Base-by-base conservation (phyloP, 2,329 filamentous ascomycete genomes). In the Rhinocladiella mackenziei region DNA sequence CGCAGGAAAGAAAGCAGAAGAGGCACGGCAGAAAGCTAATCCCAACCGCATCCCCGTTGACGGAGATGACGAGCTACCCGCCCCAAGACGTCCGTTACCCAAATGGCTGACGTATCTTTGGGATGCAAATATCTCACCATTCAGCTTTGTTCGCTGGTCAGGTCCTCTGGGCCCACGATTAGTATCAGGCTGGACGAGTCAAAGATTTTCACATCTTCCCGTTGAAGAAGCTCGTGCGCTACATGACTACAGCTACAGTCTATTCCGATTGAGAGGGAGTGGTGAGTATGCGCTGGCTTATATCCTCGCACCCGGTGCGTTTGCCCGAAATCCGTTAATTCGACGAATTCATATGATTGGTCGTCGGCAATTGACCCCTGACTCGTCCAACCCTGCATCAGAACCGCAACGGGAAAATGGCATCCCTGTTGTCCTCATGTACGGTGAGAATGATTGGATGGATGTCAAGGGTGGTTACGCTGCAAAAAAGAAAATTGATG, bases 361-460 rank as follows among this genome's bases (percentile, higher is more conserved):
- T 1, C 76, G 91, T n/a, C 86, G 94, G 62, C 58, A 66, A 36
- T 60, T 72, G 63, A 63, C 45, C 33, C 30, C 51, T 9, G 28
- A 48, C 15, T 50, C 48, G 28, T 41, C 55, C 13, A 18, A 15
- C 22, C 26, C 38, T 10, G 20, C 38, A 4, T 10, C 30, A 52
- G 23, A 39, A 57, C 10, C 44, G 60, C 11, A 55, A 15, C 64
- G 71, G 7, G 78, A 81, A 56, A 84, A 76, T 0, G 89, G 89
- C 1, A 73, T 89, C 37, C 91, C 92, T 0, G 73, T 97, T 22
- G 77, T 97, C 6, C 78, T 98, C 62, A 89, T 97, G 85, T 98
- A 98, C 62, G 92, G 92, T 52, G 89, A 97, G 58, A 83, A 92
- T 60, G 92, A 98, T 71, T 98, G 92, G 92, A 98, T 98, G 92